These are phyloP conservation scores for Apiotrichum brassicae DNA, from an alignment of 1,284 basidiomycete species.

Conservation along the genomic window DNA sequence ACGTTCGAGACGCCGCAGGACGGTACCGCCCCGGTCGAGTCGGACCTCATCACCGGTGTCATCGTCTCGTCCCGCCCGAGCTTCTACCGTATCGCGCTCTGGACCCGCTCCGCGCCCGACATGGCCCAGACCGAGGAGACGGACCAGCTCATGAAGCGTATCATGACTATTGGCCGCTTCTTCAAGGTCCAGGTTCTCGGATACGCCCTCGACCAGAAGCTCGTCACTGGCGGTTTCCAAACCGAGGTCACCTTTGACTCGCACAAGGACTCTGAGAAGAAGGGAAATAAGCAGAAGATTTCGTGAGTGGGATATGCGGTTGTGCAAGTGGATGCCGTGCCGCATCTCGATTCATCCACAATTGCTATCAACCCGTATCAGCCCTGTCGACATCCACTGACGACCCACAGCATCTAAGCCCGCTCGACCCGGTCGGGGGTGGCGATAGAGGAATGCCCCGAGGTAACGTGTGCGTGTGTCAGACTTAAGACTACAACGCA, in stretches of 20 bases:
- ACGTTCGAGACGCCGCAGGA: conserved; percentile 75
- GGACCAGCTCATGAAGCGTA: conserved; percentile 57
- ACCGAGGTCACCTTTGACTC: conserved; percentile 92
- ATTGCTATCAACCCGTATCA: too few relatives aligned
- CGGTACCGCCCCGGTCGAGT: conserved; percentile 45
- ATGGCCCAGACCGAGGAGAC: conserved; percentile 31
- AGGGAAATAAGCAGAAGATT: conserved; percentile 79
- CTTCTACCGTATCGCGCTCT: conserved; percentile 94
- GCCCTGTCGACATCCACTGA: neutral
- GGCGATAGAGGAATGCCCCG: neutral
- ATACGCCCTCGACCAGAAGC: conserved; percentile 63
- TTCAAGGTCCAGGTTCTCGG: conserved; percentile 90
- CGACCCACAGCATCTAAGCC: conserved; percentile 1
- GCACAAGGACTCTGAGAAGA: conserved; percentile 93
- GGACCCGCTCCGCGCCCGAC: conserved; percentile 78
- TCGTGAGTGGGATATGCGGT: conserved; percentile 49
- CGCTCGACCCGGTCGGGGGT: neutral
- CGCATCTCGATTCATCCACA: too few relatives aligned
- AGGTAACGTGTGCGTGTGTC: too few relatives aligned
- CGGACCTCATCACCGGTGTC: conserved; percentile 81
- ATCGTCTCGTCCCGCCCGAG: conserved; percentile 90
- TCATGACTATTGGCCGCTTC: conserved; percentile 68
- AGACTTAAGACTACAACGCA: too few relatives aligned
- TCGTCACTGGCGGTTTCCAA: conserved; percentile 62
- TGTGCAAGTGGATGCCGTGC: too few relatives aligned